Conservation (phyloP, 78 protist species). For the Bodo saltans region DNA sequence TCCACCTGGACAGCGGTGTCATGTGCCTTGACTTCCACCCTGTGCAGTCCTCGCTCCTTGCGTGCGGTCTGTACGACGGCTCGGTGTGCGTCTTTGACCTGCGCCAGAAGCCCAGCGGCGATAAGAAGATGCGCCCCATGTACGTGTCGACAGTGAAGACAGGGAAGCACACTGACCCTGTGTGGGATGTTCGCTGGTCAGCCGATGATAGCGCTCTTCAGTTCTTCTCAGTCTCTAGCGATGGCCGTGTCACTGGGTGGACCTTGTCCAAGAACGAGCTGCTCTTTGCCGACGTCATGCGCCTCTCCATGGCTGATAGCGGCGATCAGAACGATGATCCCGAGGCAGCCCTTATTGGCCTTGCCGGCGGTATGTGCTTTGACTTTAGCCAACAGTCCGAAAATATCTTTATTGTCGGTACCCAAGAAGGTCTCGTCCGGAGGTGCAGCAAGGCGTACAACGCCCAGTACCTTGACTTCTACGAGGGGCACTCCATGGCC, state of each 20-base stretch:
- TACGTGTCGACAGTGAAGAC: slow-evolving; percentile 46
- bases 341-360: slow-evolving; percentile 44
- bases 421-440: slow-evolving; percentile 72
- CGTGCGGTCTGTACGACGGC: slow-evolving; percentile 76
- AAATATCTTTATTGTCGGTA: slow-evolving; percentile 72
- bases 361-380: slow-evolving; percentile 63
- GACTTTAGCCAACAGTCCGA: slow-evolving; percentile 44
- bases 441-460: slow-evolving; percentile 76
- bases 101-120: slow-evolving; percentile 20
- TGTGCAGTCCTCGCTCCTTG: slow-evolving; percentile 32
- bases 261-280: slow-evolving; percentile 59
- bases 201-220: slow-evolving; percentile 9
- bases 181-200: slow-evolving; percentile 47
- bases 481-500: slow-evolving; percentile 64
- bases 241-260: slow-evolving; percentile 77
- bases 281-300: slow-evolving; percentile 42
- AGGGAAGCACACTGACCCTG: slow-evolving; percentile 83
- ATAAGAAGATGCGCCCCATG: slow-evolving; percentile 28
- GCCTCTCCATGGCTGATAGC: slow-evolving; percentile 22
- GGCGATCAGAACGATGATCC: slow-evolving; percentile 16
- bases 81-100: slow-evolving; percentile 52
- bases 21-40: slow-evolving; percentile 75
- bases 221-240: slow-evolving; percentile 63
- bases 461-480: slow-evolving; percentile 50
- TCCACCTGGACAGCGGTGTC: slow-evolving; percentile 59